Conservation (phyloP, 1,284 basidiomycete genomes). For the Pascua sp. region DNA sequence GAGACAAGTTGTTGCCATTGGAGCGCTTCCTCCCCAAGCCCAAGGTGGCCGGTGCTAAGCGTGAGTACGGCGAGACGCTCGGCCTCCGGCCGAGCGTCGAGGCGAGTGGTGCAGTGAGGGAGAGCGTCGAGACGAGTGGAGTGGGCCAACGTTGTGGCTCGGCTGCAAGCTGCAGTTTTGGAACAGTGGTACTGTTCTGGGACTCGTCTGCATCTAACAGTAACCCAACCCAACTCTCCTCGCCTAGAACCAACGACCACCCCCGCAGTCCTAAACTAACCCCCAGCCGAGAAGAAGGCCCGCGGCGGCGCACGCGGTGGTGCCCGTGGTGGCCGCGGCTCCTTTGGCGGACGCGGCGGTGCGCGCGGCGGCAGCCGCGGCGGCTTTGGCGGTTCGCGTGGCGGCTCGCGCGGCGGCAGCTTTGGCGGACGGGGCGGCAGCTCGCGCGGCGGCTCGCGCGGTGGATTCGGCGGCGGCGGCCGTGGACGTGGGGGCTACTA, state of each 20-base stretch:
- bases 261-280: background rate
- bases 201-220: background rate
- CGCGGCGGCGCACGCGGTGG: conserved; percentile 2
- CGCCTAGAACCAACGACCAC: too few species aligned
- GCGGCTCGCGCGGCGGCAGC: conserved; percentile 15
- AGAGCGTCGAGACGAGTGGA: too few species aligned
- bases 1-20: conserved; percentile 93
- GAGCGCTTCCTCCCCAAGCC: conserved; percentile 98
- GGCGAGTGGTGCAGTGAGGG: background rate
- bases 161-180: too few species aligned
- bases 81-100: background rate
- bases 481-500: conserved; percentile 16
- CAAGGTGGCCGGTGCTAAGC: conserved; percentile 66
- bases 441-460: conserved; percentile 2
- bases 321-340: conserved; percentile 3
- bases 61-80: conserved; percentile 48
- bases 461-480: conserved; percentile 16
- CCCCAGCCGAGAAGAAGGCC: conserved; percentile 10
- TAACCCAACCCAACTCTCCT: background rate
- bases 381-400: conserved; percentile 9
- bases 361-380: conserved; percentile 10
- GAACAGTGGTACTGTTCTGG: too few species aligned
- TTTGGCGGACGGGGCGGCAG: conserved; percentile 5
- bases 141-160: too few species aligned
- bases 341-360: conserved; percentile 9